Percentiles rank a stretch among this genome's conserved stretches.
These are phyloP conservation scores for Ganoderma leucocontextum DNA, from an alignment of 1,284 basidiomycete genomes.

Conservation along the genomic window DNA sequence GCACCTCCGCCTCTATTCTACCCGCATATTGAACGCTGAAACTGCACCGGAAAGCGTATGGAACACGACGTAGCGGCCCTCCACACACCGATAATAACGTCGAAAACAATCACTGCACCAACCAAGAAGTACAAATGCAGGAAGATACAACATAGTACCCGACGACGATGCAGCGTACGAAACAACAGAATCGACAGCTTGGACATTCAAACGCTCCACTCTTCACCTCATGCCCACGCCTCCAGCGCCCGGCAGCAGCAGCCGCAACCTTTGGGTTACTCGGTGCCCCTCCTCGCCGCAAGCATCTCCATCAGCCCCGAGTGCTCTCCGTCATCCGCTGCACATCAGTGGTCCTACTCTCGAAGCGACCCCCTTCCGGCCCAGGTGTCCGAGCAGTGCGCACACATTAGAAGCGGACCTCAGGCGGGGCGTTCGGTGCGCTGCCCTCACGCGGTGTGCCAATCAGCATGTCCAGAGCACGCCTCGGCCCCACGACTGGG, in stretches of 20 bases:
- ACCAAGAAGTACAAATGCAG: conserved; percentile 20
- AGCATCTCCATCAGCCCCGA: too few species aligned
- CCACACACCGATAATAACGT: too few species aligned
- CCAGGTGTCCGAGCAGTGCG: conserved; percentile 70
- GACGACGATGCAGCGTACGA: neutral
- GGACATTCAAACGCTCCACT: neutral
- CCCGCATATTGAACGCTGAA: neutral
- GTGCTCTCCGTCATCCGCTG: too few species aligned
- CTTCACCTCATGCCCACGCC: conserved; percentile 36
- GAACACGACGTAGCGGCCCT: neutral
- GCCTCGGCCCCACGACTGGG: conserved; percentile 52
- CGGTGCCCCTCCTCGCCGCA: too few species aligned
- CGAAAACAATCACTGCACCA: neutral
- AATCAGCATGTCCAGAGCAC: conserved; percentile 72
- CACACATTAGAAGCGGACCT: conserved; percentile 80
- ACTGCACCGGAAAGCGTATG: neutral
- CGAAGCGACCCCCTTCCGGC: conserved; percentile 54
- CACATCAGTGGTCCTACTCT: conserved; percentile 41
- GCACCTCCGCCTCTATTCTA: too few species aligned
- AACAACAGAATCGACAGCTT: conserved; percentile 2
- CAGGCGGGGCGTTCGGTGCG: conserved; percentile 64
- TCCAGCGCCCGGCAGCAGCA: too few species aligned
- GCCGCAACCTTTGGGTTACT: too few species aligned
- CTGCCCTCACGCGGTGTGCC: conserved; percentile 56
- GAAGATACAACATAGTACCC: conserved; percentile 4